Base-by-base conservation (phyloP, 495 filamentous ascomycete species). In the Opeltia flavorubescens region DNA sequence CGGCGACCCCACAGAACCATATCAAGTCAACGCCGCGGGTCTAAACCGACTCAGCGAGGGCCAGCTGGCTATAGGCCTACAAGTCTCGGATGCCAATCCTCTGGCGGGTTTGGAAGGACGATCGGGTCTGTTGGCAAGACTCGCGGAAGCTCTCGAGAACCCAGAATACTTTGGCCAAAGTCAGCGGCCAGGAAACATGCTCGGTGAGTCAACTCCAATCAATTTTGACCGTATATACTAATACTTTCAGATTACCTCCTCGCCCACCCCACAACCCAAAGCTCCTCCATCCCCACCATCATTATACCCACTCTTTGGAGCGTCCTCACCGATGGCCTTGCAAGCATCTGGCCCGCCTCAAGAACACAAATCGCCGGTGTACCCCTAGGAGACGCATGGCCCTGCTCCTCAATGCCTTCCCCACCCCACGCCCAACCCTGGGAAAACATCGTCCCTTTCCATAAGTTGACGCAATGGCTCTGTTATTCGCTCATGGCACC, bases 311-410 rank as follows among this genome's bases (percentile, higher is more conserved):
- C 87, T 0, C 69, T 98, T 1, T 98, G 91, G 91, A 72, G 75
- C 42, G 77, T 86, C 11, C 71, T 98, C 0, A 94, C 94, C 76
- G 80, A 89, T 50, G 86, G 91, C 1, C 74, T 98, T 2, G 72
- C 78, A 6, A 71, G 80, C 1, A 88, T 96, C 61, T 98, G 91
- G 91, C 93, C 93, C 0, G 62, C 80, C 0, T 88, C 87, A 0
- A 75, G 93, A 34, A 95, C 89, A 4, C 79, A 83, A 51, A 82
- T 98, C 52, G 86, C 94, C 57, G 86, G 86, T 4, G 71, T 89
- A 26, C 78, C 87, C 0, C 80, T 98, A 42, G 91, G 91, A 35
- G 91, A 98, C 59, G 91, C 93, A 24, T 98, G 91, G 91, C 82
- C 79, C 0, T 95, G 87, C 61, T 81, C 80, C 28, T 74, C 78